These are phyloP conservation scores for Fusarium circinatum DNA, from an alignment of 2,329 filamentous ascomycete species.

Conservation along the genomic window DNA sequence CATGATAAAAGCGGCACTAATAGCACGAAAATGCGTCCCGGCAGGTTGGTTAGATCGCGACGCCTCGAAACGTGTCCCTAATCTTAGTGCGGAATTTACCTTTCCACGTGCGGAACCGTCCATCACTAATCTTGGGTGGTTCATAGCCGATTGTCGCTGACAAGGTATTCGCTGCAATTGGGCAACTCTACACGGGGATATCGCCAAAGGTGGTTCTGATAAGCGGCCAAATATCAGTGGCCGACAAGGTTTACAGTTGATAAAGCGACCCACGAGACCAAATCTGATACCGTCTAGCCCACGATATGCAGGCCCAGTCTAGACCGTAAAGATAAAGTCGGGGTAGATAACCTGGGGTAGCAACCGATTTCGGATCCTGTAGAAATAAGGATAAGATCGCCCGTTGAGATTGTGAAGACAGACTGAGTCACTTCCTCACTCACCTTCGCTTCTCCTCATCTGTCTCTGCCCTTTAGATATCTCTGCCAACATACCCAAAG, in stretches of 20 bases:
- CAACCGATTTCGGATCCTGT: background rate
- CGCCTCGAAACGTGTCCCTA: background rate
- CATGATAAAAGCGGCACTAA: background rate
- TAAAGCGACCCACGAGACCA: background rate
- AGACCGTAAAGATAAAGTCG: background rate
- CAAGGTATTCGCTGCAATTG: background rate
- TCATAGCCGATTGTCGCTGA: background rate
- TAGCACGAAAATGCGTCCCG: background rate
- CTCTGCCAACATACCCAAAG: background rate
- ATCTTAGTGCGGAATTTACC: background rate
- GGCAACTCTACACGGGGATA: background rate
- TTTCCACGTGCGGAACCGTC: background rate
- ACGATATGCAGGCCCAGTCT: background rate
- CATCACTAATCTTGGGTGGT: background rate
- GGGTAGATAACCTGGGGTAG: constrained; percentile 2
- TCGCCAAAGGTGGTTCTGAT: background rate
- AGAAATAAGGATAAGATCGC: background rate
- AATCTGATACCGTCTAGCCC: background rate
- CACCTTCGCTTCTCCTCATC: background rate
- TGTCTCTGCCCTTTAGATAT: background rate
- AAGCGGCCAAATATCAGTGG: background rate
- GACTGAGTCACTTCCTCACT: background rate
- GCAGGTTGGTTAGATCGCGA: background rate
- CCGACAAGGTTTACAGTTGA: background rate
- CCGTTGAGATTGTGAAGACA: background rate